Conservation (phyloP, 345 rosid genomes). For the Lumnitzera littorea region DNA sequence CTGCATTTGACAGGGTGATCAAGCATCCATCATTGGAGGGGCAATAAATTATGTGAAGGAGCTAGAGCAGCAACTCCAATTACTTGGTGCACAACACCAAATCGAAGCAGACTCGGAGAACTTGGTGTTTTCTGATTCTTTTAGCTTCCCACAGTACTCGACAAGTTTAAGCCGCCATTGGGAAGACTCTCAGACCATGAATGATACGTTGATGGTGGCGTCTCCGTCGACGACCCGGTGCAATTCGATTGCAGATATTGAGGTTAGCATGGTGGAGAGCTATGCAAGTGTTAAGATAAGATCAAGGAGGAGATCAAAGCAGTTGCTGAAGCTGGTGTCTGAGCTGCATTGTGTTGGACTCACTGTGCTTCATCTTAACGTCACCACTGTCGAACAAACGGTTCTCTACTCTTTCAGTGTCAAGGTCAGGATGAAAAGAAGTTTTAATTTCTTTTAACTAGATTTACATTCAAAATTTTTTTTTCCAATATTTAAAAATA, state of each 20-base stretch:
- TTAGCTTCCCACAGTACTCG: slow-evolving; percentile 56
- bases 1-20: slow-evolving; percentile 24
- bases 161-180: slow-evolving; percentile 14
- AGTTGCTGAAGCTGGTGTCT: slow-evolving; percentile 58
- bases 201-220: neutral
- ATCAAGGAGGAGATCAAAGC: slow-evolving; percentile 50
- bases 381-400: slow-evolving; percentile 47
- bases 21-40: slow-evolving; percentile 43
- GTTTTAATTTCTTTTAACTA: no score
- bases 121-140: slow-evolving; percentile 43
- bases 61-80: slow-evolving; percentile 29
- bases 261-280: slow-evolving; percentile 74
- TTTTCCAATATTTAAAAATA: no score
- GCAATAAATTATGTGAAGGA: slow-evolving; percentile 45
- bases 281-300: slow-evolving; percentile 78
- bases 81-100: slow-evolving; percentile 4
- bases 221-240: neutral
- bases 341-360: slow-evolving; percentile 57
- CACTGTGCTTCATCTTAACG: slow-evolving; percentile 68
- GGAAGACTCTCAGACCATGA: slow-evolving; percentile 6
- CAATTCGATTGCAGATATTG: slow-evolving; percentile 42
- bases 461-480: no score
- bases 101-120: slow-evolving; percentile 5
- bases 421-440: slow-evolving; percentile 36
- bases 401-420: slow-evolving; percentile 70